phyloP scores from a whole-genome alignment of 2,329 filamentous ascomycete species.

The Chaetoscypha palmicola region DNA sequence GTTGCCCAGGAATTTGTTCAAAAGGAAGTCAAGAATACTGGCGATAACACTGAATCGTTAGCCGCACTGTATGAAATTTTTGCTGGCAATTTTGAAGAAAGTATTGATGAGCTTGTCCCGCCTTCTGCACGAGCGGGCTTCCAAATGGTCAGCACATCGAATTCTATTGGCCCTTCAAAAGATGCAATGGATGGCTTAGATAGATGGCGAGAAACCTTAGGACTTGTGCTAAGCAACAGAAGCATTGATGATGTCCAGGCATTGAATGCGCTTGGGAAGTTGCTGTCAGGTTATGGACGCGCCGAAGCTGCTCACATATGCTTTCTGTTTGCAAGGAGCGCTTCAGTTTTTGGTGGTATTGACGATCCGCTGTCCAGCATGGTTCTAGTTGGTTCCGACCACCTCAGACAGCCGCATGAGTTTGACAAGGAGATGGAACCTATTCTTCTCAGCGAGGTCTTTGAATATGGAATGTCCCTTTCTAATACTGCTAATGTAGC shows the following conservation, averaged over 20 bases:
- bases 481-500: slow-evolving; percentile 48
- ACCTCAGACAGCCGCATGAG: slow-evolving; percentile 61
- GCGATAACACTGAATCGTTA: slow-evolving; percentile 76
- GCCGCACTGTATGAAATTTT: slow-evolving; percentile 91
- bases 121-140: slow-evolving; percentile 86
- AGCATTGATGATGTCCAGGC: slow-evolving; percentile 72
- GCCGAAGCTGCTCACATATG: slow-evolving; percentile 91
- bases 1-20: slow-evolving; percentile 93
- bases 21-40: slow-evolving; percentile 80
- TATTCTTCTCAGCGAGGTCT: slow-evolving; percentile 91
- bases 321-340: slow-evolving; percentile 73
- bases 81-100: slow-evolving; percentile 89
- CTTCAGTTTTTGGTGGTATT: slow-evolving; percentile 68
- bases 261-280: slow-evolving; percentile 69
- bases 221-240: slow-evolving; percentile 80
- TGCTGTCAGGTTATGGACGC: slow-evolving; percentile 79
- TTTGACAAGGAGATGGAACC: slow-evolving; percentile 76
- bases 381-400: slow-evolving; percentile 79
- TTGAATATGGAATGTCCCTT: slow-evolving; percentile 81
- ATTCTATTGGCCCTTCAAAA: slow-evolving; percentile 52
- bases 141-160: slow-evolving; percentile 76
- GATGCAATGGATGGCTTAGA: slow-evolving; percentile 81
- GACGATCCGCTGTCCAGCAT: slow-evolving; percentile 76
- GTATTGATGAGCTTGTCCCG: slow-evolving; percentile 90
- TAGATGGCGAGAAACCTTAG: slow-evolving; percentile 87